Base-by-base conservation (phyloP, 352 stramenopile genomes). In the Phytophthora rubi region DNA sequence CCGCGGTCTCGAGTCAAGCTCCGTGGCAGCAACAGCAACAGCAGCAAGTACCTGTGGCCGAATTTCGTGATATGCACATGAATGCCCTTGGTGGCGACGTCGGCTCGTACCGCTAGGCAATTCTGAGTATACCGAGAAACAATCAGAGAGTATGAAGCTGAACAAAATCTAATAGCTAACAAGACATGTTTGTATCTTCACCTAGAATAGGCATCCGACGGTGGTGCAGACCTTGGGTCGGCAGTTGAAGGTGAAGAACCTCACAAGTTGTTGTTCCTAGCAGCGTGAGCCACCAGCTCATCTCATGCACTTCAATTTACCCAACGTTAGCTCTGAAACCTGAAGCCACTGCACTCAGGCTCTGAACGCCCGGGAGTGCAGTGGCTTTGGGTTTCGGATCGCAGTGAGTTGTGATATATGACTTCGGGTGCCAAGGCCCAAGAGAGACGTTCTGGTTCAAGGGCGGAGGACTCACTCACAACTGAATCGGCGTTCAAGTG, bases 31-130 rank as follows among this genome's bases (percentile, higher is more conserved):
- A 42, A 15, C 59, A 61, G 32, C 61, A 69, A n/a, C 37, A 57
- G 23, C 51, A 70, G 8, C 67, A 71, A 61, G 26, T 71, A 3
- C 59, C 64, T n/a, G 47, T 66, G 52, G 3, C 61, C 7, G 72
- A 74, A n/a, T 76, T 79, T 32, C 63, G 49, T 18, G 72, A 76
- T 30, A 69, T 79, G 68, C 68, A 79, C 39, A 42, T 70, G 52
- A 76, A 65, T 42, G 77, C 77, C 1, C 32, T 77, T 1, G 55
- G 68, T 16, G 62, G 71, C 7, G 62, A 70, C 1, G 12, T 39
- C n/a, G 30, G 32, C 37, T 59, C 48, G 13, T 73, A 69, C 49
- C 53, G 60, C 59, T 71, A 62, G 39, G 42, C 3, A 21, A 9
- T 7, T 5, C 0, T 12, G 7, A 42, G 5, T 42, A 6, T 42